Percentiles rank a stretch among this genome's conserved stretches.
Conservation (phyloP, 2,329 filamentous ascomycete species). For the Penicillium freii region DNA sequence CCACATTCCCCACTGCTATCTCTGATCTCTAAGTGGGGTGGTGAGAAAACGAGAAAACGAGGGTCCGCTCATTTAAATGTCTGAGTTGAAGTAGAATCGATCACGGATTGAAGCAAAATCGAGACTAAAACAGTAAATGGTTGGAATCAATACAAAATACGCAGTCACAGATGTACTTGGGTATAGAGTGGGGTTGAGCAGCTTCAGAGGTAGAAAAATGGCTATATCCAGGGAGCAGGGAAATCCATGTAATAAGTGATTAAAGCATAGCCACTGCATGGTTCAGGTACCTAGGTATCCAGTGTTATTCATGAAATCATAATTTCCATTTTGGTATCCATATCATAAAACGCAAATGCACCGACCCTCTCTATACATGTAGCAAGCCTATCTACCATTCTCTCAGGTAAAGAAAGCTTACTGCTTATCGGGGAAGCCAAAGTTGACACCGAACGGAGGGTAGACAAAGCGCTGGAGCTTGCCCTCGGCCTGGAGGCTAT, state of each 20-base stretch:
- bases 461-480: slow-evolving; percentile 57
- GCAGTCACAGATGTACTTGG: not conserved
- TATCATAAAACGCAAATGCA: slow-evolving; percentile 1
- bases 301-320: slow-evolving; percentile 7
- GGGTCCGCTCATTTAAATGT: not conserved
- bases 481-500: slow-evolving; percentile 30
- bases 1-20: no score
- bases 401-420: not conserved
- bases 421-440: slow-evolving; percentile 70
- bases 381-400: not conserved
- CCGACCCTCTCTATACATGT: slow-evolving; percentile 3
- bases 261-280: not conserved
- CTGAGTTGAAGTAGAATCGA: not conserved
- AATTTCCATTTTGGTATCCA: slow-evolving; percentile 8
- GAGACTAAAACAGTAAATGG: not conserved
- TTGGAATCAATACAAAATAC: not conserved
- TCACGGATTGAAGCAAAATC: not conserved
- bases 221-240: not conserved
- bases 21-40: no score
- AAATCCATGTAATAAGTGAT: not conserved
- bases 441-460: slow-evolving; percentile 66
- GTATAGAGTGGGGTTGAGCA: not conserved
- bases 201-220: not conserved
- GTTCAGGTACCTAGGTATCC: not conserved
- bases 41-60: not conserved